These are phyloP conservation scores for Marasmius oreades DNA, from an alignment of 1,284 basidiomycete genomes.

Conservation along the genomic window DNA sequence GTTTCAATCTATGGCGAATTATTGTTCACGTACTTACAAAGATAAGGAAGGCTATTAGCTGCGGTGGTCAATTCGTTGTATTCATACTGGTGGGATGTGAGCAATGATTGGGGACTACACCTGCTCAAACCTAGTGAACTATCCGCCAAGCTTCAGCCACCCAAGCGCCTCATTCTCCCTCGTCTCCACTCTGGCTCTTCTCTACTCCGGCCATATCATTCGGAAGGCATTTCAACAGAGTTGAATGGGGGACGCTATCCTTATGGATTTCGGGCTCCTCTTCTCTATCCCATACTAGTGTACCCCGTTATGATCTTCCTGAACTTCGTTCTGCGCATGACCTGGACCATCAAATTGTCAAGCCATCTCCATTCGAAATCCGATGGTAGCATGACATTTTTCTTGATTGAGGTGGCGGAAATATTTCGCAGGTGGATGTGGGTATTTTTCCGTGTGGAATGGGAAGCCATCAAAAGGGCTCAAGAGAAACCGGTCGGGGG, in stretches of 20 bases:
- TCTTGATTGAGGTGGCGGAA: conserved; percentile 90
- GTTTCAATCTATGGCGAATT: conserved; percentile 20
- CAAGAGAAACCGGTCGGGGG: conserved; percentile 17
- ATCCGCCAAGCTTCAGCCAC: conserved; percentile 25
- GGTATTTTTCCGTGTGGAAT: conserved; percentile 95
- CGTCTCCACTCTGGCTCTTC: conserved; percentile 40
- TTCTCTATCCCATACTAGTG: conserved; percentile 78
- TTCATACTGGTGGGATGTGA: conserved; percentile 99
- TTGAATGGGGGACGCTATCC: conserved; percentile 38
- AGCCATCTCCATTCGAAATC: conserved; percentile 83
- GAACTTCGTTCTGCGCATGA: conserved; percentile 89
- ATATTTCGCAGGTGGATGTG: conserved; percentile 91
- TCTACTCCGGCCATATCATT: conserved; percentile 20
- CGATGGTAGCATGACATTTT: conserved; percentile 83
- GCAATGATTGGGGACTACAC: conserved; percentile 95
- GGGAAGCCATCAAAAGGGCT: conserved; percentile 76
- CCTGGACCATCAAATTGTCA: conserved; percentile 92
- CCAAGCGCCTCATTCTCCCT: conserved; percentile 41
- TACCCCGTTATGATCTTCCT: conserved; percentile 86
- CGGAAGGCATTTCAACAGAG: conserved; percentile 9
- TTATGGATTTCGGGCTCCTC: conserved; percentile 66
- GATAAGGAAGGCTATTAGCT: conserved; percentile 66
- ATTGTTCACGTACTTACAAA: conserved; percentile 3
- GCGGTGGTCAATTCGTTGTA: conserved; percentile 90
- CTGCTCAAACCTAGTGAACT: conserved; percentile 49